phyloP scores from a whole-genome alignment of 2,329 filamentous ascomycete species.

The Catunica adiposa region DNA sequence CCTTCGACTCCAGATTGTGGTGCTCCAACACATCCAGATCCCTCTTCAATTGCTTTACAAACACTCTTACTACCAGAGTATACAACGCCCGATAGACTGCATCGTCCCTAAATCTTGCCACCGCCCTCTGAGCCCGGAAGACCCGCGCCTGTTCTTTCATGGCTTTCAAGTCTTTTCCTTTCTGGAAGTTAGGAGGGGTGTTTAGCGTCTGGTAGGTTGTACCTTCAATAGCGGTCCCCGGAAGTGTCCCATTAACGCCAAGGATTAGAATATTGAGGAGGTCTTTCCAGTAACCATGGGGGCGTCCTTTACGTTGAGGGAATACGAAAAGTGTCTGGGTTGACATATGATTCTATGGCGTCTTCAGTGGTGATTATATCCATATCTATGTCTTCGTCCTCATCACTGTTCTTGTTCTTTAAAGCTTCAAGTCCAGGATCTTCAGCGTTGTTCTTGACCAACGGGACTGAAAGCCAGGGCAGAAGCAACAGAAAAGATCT shows the following conservation, averaged over 20 bases:
- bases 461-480: slow-evolving; percentile 34
- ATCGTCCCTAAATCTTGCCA: not conserved
- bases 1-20: slow-evolving; percentile 25
- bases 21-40: slow-evolving; percentile 24
- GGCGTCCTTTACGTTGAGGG: slow-evolving; percentile 20
- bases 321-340: slow-evolving; percentile 16
- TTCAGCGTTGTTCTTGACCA: too few species aligned
- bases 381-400: too few species aligned
- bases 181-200: not conserved
- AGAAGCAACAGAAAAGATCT: slow-evolving; percentile 37
- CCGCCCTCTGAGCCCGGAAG: not conserved
- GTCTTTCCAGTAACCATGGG: slow-evolving; percentile 49
- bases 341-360: slow-evolving; percentile 36
- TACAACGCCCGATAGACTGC: slow-evolving; percentile 32
- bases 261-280: slow-evolving; percentile 40
- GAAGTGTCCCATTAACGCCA: slow-evolving; percentile 25
- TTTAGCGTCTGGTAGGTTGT: not conserved
- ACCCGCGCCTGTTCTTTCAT: not conserved
- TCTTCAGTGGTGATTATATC: too few species aligned
- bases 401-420: too few species aligned
- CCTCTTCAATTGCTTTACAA: slow-evolving; percentile 35
- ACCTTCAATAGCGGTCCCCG: too few species aligned
- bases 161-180: not conserved
- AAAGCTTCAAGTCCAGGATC: too few species aligned
- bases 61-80: slow-evolving; percentile 35